Evolutionary conservation across 108 stramenopile species (phyloP).

Genomic region (Conticribra guillardii): DNA sequence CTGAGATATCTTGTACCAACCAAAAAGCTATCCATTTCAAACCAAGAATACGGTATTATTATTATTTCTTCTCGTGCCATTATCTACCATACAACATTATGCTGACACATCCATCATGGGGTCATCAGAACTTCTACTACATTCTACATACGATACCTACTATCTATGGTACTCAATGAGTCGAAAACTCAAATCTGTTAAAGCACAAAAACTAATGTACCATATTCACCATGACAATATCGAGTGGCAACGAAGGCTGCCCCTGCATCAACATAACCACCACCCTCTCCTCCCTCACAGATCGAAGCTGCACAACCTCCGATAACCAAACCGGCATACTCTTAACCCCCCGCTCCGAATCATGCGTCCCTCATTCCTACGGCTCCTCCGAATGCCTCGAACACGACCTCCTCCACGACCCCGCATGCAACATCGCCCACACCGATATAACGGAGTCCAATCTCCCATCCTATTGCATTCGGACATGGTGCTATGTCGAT

Average conservation of each 20-base stretch:
- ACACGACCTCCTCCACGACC: constrained; percentile 1
- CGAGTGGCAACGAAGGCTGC: neutral
- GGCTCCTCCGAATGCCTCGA: neutral
- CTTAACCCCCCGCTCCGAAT: neutral
- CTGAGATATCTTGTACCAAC: no score
- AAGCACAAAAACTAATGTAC: no score
- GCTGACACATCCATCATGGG: no score
- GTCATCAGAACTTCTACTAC: no score
- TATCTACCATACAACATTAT: no score
- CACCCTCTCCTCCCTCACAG: neutral
- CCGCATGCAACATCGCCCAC: neutral
- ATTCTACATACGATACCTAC: no score
- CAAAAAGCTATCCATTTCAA: no score
- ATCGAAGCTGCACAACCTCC: neutral
- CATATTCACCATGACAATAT: no score
- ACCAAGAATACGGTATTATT: no score
- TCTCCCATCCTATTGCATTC: neutral
- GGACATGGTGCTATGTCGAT: neutral
- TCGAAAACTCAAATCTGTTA: no score
- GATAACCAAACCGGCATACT: neutral
- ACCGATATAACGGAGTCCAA: neutral
- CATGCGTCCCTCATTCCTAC: neutral
- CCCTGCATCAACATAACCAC: neutral
- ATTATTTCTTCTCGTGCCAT: no score
- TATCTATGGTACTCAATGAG: no score